These are phyloP conservation scores for Ministeria vibrans DNA, from an alignment of 78 protist genomes.

Conservation along the genomic window DNA sequence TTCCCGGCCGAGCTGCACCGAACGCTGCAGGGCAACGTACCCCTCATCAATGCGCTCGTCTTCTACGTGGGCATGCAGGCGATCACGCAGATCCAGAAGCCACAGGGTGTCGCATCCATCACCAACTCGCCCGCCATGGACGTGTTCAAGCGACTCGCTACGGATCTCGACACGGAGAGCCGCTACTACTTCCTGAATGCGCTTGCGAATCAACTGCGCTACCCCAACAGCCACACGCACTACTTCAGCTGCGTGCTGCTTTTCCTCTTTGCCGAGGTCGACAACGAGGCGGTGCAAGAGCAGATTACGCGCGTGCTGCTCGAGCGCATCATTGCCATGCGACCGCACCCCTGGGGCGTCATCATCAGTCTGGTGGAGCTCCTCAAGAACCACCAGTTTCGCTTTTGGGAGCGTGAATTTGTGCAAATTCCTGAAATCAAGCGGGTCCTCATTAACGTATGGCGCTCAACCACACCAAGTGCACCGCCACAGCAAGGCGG, in stretches of 20 bases:
- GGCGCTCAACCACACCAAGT: no score
- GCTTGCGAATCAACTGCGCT: constrained; percentile 94
- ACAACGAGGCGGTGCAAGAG: constrained; percentile 71
- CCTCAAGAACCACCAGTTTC: constrained; percentile 78
- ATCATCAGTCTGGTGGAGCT: constrained; percentile 93
- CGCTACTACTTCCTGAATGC: constrained; percentile 86
- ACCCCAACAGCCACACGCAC: constrained; percentile 95
- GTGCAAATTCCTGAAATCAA: constrained; percentile 83
- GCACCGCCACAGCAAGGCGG: no score
- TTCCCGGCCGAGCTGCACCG: constrained; percentile 26
- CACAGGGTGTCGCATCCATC: neutral
- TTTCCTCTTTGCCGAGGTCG: constrained; percentile 66
- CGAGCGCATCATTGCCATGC: constrained; percentile 89
- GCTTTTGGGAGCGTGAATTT: constrained; percentile 77
- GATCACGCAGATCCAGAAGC: constrained; percentile 45
- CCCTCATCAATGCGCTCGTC: constrained; percentile 89
- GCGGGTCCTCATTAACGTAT: constrained; percentile 76
- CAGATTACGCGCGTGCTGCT: constrained; percentile 90
- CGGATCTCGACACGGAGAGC: constrained; percentile 85
- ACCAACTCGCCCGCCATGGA: constrained; percentile 70
- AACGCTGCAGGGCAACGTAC: constrained; percentile 54
- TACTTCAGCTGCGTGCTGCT: constrained; percentile 91
- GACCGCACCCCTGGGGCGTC: constrained; percentile 99
- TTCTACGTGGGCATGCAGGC: constrained; percentile 63
- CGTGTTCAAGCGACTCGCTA: constrained; percentile 57